Evolutionary conservation across 345 rosid species (phyloP).

Genomic region (Lepidium aucheri): DNA sequence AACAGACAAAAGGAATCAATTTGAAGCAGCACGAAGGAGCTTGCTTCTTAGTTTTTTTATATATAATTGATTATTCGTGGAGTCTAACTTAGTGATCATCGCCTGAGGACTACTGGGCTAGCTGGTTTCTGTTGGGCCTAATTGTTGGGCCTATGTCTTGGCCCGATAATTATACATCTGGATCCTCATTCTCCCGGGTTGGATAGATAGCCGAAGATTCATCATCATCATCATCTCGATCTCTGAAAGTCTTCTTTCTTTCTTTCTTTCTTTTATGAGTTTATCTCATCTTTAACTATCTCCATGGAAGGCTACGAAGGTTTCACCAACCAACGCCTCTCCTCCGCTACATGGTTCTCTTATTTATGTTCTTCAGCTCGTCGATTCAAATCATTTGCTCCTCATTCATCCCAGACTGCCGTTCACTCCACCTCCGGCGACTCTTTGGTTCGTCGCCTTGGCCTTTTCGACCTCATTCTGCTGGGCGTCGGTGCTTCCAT

Average conservation of each 20-base stretch:
- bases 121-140: too few species aligned
- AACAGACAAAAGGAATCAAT: background rate
- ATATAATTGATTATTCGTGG: too few species aligned
- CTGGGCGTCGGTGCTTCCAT: constrained; percentile 91
- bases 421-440: constrained; percentile 31
- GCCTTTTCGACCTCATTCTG: constrained; percentile 71
- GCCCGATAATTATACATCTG: background rate
- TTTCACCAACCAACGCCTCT: constrained; percentile 17
- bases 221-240: background rate
- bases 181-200: background rate
- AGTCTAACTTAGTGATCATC: too few species aligned
- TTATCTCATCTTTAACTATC: too few species aligned
- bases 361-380: constrained; percentile 67
- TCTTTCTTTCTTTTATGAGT: too few species aligned
- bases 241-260: background rate
- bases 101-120: too few species aligned
- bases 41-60: too few species aligned
- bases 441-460: constrained; percentile 72
- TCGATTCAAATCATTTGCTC: constrained; percentile 42
- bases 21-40: background rate
- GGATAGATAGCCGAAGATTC: background rate
- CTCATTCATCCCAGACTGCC: constrained; percentile 26
- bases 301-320: constrained; percentile 27
- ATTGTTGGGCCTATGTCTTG: background rate
- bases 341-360: constrained; percentile 46